Percentiles rank a stretch among this genome's conserved stretches.
Conservation (phyloP, 345 rosid species). For the Ricinus communis region DNA sequence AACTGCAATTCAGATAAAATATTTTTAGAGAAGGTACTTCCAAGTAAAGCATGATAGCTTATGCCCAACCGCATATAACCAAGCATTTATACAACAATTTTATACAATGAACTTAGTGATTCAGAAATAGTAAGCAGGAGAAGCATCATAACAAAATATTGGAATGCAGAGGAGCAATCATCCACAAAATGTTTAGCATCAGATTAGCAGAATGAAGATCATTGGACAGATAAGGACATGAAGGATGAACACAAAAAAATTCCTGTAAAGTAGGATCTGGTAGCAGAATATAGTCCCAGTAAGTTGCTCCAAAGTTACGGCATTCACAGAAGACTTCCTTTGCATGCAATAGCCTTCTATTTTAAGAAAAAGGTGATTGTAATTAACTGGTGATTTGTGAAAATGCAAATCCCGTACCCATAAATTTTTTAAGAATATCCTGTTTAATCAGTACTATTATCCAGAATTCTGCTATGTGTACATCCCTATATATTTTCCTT, state of each 20-base stretch:
- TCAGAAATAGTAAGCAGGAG: not conserved
- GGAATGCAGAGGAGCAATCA: not conserved
- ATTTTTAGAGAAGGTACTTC: not conserved
- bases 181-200: not conserved
- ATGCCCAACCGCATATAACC: not conserved
- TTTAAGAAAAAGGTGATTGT: no score
- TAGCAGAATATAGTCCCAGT: not conserved
- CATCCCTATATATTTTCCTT: not conserved
- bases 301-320: not conserved
- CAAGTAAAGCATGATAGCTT: not conserved
- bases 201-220: not conserved
- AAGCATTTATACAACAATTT: not conserved
- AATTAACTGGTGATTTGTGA: not conserved
- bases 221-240: not conserved
- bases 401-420: not conserved
- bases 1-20: constrained; percentile 48
- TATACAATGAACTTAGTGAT: not conserved
- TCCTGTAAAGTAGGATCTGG: not conserved
- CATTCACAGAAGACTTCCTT: no score
- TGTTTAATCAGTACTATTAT: not conserved
- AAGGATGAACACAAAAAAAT: not conserved
- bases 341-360: no score
- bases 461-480: not conserved
- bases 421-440: no score
- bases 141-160: not conserved